A percentile compares a stretch with the other conserved stretches of the same genome.
Conservation (phyloP, 116 monocot species). For the Dioscorea cayenensis region DNA sequence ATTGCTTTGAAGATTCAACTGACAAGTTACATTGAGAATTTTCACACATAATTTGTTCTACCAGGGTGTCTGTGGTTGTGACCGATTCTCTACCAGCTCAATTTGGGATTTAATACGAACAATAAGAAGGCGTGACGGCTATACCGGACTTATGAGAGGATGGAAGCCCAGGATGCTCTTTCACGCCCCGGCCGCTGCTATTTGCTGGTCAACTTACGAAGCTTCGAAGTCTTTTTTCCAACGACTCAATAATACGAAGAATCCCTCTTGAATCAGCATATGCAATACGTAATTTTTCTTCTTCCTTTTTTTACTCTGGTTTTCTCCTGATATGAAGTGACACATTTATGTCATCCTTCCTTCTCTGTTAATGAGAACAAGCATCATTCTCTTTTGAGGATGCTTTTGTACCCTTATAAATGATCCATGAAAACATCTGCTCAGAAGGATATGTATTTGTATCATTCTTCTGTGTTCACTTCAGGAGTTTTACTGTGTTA, state of each 20-base stretch:
- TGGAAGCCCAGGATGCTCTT: slow-evolving; percentile 95
- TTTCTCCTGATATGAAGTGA: neutral
- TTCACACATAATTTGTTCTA: neutral
- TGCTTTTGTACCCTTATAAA: too few relatives aligned
- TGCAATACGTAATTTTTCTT: too few relatives aligned
- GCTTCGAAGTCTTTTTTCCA: slow-evolving; percentile 78
- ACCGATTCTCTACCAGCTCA: slow-evolving; percentile 70
- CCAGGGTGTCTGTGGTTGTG: slow-evolving; percentile 93
- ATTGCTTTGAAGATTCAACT: too few relatives aligned
- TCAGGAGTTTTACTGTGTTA: too few relatives aligned
- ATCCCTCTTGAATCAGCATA: neutral
- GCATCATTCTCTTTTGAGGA: neutral
- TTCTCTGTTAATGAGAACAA: neutral
- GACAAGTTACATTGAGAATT: neutral
- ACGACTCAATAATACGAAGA: slow-evolving; percentile 26
- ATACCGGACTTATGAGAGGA: slow-evolving; percentile 70
- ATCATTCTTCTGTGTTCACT: too few relatives aligned
- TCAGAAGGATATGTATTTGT: too few relatives aligned
- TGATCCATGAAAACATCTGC: too few relatives aligned
- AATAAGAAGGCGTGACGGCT: slow-evolving; percentile 69
- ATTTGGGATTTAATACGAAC: slow-evolving; percentile 44
- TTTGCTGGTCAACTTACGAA: slow-evolving; percentile 97
- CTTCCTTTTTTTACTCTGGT: neutral
- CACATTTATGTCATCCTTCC: neutral
- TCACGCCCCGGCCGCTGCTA: slow-evolving; percentile 97